A percentile compares a stretch with the other conserved stretches of the same genome.
Evolutionary conservation across 78 protist genomes (phyloP).

Genomic region (Salpingoeca rosetta): DNA sequence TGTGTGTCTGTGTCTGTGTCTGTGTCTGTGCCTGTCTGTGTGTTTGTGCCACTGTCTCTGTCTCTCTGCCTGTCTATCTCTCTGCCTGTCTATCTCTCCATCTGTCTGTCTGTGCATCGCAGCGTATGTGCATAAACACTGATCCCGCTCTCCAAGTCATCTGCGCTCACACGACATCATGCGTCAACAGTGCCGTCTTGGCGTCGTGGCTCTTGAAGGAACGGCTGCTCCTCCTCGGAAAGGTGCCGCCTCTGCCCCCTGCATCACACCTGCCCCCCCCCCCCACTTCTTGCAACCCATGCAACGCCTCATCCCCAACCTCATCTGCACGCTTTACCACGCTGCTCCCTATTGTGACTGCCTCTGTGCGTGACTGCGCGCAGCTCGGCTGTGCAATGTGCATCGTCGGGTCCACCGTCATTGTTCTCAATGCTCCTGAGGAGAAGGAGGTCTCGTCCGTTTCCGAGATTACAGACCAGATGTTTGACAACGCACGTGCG

Average conservation of each 20-base stretch:
- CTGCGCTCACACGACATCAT: too few relatives aligned
- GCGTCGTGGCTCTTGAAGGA: too few relatives aligned
- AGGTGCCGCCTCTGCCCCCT: neutral
- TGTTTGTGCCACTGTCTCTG: neutral
- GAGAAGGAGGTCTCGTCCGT: neutral
- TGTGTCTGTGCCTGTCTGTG: neutral
- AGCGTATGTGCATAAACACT: too few relatives aligned
- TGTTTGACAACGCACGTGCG: neutral
- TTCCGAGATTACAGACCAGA: neutral
- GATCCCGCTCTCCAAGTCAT: too few relatives aligned
- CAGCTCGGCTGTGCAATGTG: neutral
- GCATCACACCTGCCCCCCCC: neutral
- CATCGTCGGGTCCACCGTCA: neutral
- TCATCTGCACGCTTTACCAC: conserved; percentile 1
- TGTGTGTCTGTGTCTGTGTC: neutral
- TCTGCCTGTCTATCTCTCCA: too few relatives aligned
- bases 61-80: neutral
- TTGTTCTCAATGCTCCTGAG: neutral
- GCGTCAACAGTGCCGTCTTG: too few relatives aligned
- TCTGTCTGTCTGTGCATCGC: too few relatives aligned
- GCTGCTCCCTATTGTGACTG: too few relatives aligned
- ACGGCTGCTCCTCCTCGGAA: neutral
- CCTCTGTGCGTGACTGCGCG: too few relatives aligned
- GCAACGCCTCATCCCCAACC: neutral
- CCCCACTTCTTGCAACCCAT: neutral